Percentiles rank a stretch among this genome's conserved stretches.
phyloP scores from a whole-genome alignment of 345 rosid species.

The Corchorus olitorius region DNA sequence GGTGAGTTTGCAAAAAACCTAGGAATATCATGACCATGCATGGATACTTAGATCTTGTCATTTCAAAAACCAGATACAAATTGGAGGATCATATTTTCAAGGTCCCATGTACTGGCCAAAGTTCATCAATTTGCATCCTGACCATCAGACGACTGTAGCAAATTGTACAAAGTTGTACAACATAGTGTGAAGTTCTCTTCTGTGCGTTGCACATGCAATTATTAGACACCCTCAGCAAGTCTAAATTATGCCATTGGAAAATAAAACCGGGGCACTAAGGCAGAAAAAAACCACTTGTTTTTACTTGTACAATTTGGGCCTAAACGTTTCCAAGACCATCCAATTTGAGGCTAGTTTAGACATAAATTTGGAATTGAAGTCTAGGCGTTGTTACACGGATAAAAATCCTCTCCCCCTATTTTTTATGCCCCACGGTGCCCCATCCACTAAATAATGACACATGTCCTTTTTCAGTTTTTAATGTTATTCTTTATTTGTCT shows the following conservation, averaged over 20 bases:
- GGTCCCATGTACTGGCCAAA: slow-evolving; percentile 3
- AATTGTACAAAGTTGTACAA: not conserved
- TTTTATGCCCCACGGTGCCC: too few species aligned
- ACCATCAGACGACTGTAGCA: slow-evolving; percentile 12
- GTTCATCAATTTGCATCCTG: not conserved
- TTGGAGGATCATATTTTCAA: not conserved
- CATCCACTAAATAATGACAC: too few species aligned
- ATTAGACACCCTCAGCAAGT: too few species aligned
- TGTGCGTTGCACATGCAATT: not conserved
- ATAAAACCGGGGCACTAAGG: not conserved
- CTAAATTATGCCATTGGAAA: not conserved
- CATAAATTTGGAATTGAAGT: too few species aligned
- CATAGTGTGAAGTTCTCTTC: not conserved
- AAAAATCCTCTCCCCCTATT: too few species aligned
- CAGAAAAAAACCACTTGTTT: too few species aligned
- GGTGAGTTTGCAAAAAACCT: not conserved
- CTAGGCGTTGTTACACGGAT: too few species aligned
- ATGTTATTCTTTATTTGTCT: too few species aligned
- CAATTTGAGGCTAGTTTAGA: too few species aligned
- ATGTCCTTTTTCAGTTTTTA: too few species aligned
- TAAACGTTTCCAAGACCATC: too few species aligned
- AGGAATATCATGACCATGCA: not conserved
- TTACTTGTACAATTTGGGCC: too few species aligned
- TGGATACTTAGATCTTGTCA: not conserved
- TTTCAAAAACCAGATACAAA: not conserved